phyloP scores from a whole-genome alignment of 805 yeast genomes.

The Yarrowia phangngaensis region DNA sequence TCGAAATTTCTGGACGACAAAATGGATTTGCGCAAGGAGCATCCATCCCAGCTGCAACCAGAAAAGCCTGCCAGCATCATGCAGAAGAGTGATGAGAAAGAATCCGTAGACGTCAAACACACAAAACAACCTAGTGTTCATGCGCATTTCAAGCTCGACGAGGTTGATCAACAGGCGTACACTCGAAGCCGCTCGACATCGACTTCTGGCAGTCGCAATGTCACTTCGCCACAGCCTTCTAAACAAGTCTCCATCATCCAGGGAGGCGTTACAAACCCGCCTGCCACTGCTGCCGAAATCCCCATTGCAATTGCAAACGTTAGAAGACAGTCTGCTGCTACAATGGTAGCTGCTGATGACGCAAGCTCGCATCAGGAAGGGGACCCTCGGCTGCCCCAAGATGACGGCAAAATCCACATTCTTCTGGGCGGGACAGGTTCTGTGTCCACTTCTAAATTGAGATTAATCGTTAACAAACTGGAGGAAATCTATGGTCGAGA shows the following conservation, averaged over 20 bases:
- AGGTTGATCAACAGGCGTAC: constrained; percentile 20
- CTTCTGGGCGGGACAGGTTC: constrained; percentile 87
- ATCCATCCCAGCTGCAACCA: constrained; percentile 10
- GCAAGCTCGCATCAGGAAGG: neutral
- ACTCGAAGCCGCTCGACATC: constrained; percentile 26
- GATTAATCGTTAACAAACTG: constrained; percentile 70
- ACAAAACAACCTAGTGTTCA: constrained; percentile 20
- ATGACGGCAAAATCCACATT: constrained; percentile 84
- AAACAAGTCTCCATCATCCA: constrained; percentile 11
- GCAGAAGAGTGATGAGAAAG: constrained; percentile 22
- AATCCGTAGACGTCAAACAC: constrained; percentile 20
- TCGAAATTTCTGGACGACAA: constrained; percentile 24
- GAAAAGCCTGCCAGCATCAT: constrained; percentile 19
- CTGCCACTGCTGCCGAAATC: constrained; percentile 13
- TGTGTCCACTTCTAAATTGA: constrained; percentile 76
- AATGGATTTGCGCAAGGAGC: constrained; percentile 14
- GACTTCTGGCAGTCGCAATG: constrained; percentile 12
- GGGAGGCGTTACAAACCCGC: constrained; percentile 1
- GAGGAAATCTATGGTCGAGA: constrained; percentile 74
- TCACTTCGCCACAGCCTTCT: constrained; percentile 3
- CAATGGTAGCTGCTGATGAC: constrained; percentile 5
- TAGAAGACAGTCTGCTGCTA: constrained; percentile 20
- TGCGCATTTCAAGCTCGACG: constrained; percentile 27
- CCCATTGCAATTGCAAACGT: constrained; percentile 18
- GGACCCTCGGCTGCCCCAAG: constrained; percentile 66